Base-by-base conservation (phyloP, 2,329 filamentous ascomycete genomes). In the Elsinoe ampelina region DNA sequence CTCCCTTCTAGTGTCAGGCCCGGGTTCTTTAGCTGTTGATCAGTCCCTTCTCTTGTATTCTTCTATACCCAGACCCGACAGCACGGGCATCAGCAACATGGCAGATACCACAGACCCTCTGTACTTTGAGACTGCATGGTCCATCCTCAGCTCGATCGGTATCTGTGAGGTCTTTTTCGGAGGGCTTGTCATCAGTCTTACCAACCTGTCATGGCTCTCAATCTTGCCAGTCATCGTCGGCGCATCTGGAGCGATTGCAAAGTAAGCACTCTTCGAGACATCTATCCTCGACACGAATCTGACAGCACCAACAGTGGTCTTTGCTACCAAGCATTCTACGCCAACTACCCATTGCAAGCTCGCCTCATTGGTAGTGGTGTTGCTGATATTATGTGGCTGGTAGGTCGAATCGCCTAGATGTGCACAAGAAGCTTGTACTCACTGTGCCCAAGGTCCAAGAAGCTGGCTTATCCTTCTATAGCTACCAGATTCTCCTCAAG, bases 151-250 rank as follows among this genome's bases (percentile, higher is more conserved):
- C 30, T 35, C 45, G 11, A 36, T 50, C 13, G 45, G 45, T 36
- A 50, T 50, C 32, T 50, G 45, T 17, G 26, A 50, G 45, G 45
- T 50, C 45, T 34, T 50, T 20, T 50, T 50, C 11, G 45, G 45
- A 34, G 12, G 20, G 7, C 45, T 50, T 7, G 45, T 50, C 10
- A 50, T 50, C 26, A 50, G 45, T 10, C 32, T 34, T 11, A 36
- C 26, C 45, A 50, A 36, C 30, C 6, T 50, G 13, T 50, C 45
- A 12, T 22, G 45, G 12, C 32, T 50, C 2, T 50, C 45, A 17
- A 35, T 50, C 13, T 20, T 50, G 15, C 45, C 45, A 50, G 45
- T 50, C 26, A 35, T 50, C 7, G n/a, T 50, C n/a, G 26, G 45
- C 32, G 32, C 45, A 36, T 20, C 45, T 34, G 45, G 13, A 15